A percentile compares a stretch with the other conserved stretches of the same genome.
Evolutionary conservation across 768 basidiomycete genomes (phyloP).

Genomic region (Leccinum disarticulatum): DNA sequence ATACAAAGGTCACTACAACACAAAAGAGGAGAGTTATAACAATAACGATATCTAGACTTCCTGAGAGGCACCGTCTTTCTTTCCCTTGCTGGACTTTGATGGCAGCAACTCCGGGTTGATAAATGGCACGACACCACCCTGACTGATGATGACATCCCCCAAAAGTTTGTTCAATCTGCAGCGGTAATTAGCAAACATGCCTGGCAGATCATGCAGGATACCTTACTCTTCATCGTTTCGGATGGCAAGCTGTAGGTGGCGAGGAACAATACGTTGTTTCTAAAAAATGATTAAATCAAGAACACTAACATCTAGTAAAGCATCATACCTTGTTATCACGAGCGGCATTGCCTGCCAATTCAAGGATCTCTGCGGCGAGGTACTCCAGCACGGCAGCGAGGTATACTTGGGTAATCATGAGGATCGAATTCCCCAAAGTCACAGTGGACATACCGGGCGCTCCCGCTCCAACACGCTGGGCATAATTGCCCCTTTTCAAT

Average conservation of each 20-base stretch:
- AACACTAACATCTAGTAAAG: not conserved
- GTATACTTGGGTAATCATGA: conserved; percentile 51
- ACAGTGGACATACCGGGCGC: conserved; percentile 52
- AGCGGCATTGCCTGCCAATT: conserved; percentile 78
- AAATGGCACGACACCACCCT: conserved; percentile 75
- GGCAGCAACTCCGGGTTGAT: conserved; percentile 52
- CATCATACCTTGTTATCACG: conserved; percentile 61
- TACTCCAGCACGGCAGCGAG: conserved; percentile 87
- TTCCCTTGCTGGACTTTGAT: conserved; percentile 46
- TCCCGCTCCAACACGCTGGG: conserved; percentile 66
- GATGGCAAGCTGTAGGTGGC: conserved; percentile 74
- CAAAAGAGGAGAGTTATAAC: not conserved
- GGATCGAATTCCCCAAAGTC: not conserved
- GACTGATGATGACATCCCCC: conserved; percentile 65
- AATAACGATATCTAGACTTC: conserved; percentile 40
- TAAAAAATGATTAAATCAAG: conserved; percentile 1
- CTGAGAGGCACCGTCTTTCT: conserved; percentile 50
- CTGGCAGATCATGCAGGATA: not conserved
- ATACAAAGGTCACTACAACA: conserved; percentile 19
- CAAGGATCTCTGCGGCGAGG: conserved; percentile 82
- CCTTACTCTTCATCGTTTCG: conserved; percentile 73
- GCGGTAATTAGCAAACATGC: not conserved
- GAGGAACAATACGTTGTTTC: conserved; percentile 80
- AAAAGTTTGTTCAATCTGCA: conserved; percentile 55
- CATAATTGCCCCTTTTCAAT: conserved; percentile 72